Conservation (phyloP, 2,329 filamentous ascomycete genomes). For the Trematosphaeria pertusa region DNA sequence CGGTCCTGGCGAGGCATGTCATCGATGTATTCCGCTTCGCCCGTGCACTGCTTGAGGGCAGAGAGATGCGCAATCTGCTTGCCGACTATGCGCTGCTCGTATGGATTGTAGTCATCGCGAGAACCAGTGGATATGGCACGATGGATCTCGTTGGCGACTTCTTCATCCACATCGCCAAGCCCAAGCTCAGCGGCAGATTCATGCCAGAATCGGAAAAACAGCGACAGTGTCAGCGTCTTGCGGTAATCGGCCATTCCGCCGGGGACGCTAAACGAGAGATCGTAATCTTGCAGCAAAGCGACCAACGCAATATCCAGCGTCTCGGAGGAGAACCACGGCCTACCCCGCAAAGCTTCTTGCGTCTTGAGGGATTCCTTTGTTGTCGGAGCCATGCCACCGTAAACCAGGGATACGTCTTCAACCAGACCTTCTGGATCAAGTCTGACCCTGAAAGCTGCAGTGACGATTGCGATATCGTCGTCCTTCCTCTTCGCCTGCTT, state of each 20-base stretch:
- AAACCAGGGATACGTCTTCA: slow-evolving; percentile 77
- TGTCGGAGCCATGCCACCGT: slow-evolving; percentile 91
- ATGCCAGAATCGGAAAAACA: slow-evolving; percentile 98
- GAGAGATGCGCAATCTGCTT: slow-evolving; percentile 86
- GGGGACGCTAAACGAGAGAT: slow-evolving; percentile 84
- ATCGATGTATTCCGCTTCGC: slow-evolving; percentile 93
- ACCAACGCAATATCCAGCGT: slow-evolving; percentile 87
- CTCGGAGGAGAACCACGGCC: slow-evolving; percentile 76
- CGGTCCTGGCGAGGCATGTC: slow-evolving; percentile 86
- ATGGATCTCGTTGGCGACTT: slow-evolving; percentile 82
- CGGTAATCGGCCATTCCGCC: slow-evolving; percentile 97
- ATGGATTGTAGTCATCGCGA: slow-evolving; percentile 79
- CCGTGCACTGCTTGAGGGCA: slow-evolving; percentile 88
- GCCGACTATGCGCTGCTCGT: slow-evolving; percentile 81
- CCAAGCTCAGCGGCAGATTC: slow-evolving; percentile 74
- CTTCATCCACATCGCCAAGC: slow-evolving; percentile 65
- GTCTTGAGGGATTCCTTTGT: slow-evolving; percentile 82
- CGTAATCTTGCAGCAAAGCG: slow-evolving; percentile 81
- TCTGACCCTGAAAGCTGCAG: slow-evolving; percentile 77
- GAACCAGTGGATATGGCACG: slow-evolving; percentile 78
- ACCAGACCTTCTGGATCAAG: slow-evolving; percentile 73
- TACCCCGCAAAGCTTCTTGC: slow-evolving; percentile 74
- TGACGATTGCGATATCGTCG: slow-evolving; percentile 97
- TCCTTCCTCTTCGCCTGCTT: slow-evolving; percentile 97
- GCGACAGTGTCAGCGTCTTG: slow-evolving; percentile 84